A percentile compares a stretch with the other conserved stretches of the same genome.
Evolutionary conservation across 1,284 basidiomycete genomes (phyloP).

Genomic region (Cystobasidium pallidum): DNA sequence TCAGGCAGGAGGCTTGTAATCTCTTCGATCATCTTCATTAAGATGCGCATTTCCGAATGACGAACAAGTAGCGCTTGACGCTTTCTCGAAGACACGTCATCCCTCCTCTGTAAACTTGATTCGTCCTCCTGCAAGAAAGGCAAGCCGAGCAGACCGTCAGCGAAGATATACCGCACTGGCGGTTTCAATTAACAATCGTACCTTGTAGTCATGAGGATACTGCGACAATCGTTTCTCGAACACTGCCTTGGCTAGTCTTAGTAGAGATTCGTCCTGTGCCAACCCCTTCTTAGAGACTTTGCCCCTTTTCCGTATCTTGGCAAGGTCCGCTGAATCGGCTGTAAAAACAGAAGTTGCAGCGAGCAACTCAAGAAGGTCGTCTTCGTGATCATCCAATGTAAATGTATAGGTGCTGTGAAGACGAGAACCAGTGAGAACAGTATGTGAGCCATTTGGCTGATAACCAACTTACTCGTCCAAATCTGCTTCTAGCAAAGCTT

Average conservation of each 20-base stretch:
- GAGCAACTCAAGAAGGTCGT: slow-evolving; percentile 59
- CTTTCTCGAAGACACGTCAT: slow-evolving; percentile 59
- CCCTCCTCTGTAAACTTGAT: slow-evolving; percentile 56
- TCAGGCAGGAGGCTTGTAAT: slow-evolving; percentile 8
- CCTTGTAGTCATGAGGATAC: slow-evolving; percentile 67
- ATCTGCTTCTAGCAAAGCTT: slow-evolving; percentile 88
- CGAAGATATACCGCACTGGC: too few relatives aligned
- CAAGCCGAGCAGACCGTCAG: slow-evolving; percentile 2
- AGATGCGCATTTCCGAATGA: slow-evolving; percentile 75
- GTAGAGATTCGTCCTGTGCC: slow-evolving; percentile 61
- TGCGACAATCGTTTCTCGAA: slow-evolving; percentile 62
- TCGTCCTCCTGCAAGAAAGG: slow-evolving; percentile 62
- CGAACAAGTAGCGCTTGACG: slow-evolving; percentile 73
- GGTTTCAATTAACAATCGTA: slow-evolving; percentile 29
- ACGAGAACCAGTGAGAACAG: slow-evolving; percentile 17
- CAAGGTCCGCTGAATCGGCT: slow-evolving; percentile 67
- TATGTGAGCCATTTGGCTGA: background rate
- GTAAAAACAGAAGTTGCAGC: slow-evolving; percentile 73
- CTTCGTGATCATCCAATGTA: slow-evolving; percentile 61
- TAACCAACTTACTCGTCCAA: slow-evolving; percentile 78
- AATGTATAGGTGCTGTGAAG: slow-evolving; percentile 64
- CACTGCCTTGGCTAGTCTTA: slow-evolving; percentile 58
- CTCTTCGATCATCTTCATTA: slow-evolving; percentile 55
- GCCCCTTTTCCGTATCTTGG: slow-evolving; percentile 66
- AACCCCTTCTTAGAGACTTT: slow-evolving; percentile 72